Evolutionary conservation across 805 yeast species (phyloP), one percentile per base, ranked within the genome.

Genomic region (Ogataea kodamae): DNA sequence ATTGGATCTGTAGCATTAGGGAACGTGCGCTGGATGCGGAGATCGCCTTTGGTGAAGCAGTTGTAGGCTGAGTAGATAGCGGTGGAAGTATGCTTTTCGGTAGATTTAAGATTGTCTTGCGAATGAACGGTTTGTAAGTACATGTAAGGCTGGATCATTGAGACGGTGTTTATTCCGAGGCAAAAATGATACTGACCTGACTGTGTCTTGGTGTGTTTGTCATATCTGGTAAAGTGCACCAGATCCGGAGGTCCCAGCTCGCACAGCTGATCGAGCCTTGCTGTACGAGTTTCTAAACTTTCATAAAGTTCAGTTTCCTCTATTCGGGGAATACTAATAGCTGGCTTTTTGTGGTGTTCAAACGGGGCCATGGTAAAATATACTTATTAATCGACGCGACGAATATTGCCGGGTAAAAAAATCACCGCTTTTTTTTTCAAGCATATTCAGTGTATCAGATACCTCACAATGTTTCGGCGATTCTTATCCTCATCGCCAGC

Each of bases 201-300:
- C 38, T 76, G 81, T 35, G 68, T 66, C 9, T 57, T 61, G 12
- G 63, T 55, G 28, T 66, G 59, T 36, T 62, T 64, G 28, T 72
- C 68, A 36, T 62, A 62, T 19, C 58, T 53, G n/a, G 72, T 59
- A n/a, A 67, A 44, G 46, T 70, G 82, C 3, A 79, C 76, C 37
- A 83, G 61, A 57, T 84, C 94, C 3, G 88, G 81, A 2, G 88
- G 85, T 0, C 94, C 94, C 14, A 81, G 51, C n/a, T 78, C 78
- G 33, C 54, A 57, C 40, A 69, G 70, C 6, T 64, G 50, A 0
- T 66, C 49, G 14, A 78, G 44, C 0, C 64, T 44, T 3, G 54
- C 49, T 4, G 74, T 68, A 30, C 85, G 64, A n/a, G 67, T 58
- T 10, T 64, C 67, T 16, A 78, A 54, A n/a, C 78, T 64, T 37